Base-by-base conservation (phyloP, 768 basidiomycete species). In the Austroboletus festivus region DNA sequence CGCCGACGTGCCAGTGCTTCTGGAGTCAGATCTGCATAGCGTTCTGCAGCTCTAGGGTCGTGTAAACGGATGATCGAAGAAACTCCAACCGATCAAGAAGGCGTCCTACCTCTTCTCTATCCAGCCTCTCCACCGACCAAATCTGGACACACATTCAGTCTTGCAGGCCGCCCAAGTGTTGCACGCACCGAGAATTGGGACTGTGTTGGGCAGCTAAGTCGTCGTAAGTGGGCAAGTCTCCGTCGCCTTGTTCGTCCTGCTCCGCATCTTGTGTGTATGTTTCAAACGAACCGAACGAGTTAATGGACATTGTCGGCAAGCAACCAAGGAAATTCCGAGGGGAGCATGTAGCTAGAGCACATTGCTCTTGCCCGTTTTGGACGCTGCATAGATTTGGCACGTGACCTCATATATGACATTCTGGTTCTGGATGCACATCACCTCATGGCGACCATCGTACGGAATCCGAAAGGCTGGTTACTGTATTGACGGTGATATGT, bases 91-190 rank as follows among this genome's bases (percentile, higher is more conserved):
- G 38, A 48, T 21, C 28, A 16, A 43, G 35, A 51, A 20, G 21
- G 19, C 11, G 15, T 5, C 69, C 42, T 54, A 85, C 89, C 89
- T 78, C 67, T 92, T 93, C 71, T 93, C 89, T 47, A 93, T 86
- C 89, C 89, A 93, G 6, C 82, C 81, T 61, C 77, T 79, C 89
- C 89, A 93, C 49, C 89, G 74, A 18, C 89, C 89, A 58, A 92
- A 92, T 59, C 89, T 92, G 57, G 9, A 18, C 31, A 23, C n/a
- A 47, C 46, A 18, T 47, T 52, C 13, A 33, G 12, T 22, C 21
- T 21, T 16, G 34, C 37, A 39, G 28, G 46, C n/a, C 42, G 47
- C n/a, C 42, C 18, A 33, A 18, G n/a, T 35, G 47, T 38, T 53
- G 38, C 18, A 52, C 73, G 56, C 65, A 79, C 88, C 89, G 85